Percentiles rank a stretch among this genome's conserved stretches.
phyloP scores from a whole-genome alignment of 139 green algal genomes.

The Chlamydomonas incerta region DNA sequence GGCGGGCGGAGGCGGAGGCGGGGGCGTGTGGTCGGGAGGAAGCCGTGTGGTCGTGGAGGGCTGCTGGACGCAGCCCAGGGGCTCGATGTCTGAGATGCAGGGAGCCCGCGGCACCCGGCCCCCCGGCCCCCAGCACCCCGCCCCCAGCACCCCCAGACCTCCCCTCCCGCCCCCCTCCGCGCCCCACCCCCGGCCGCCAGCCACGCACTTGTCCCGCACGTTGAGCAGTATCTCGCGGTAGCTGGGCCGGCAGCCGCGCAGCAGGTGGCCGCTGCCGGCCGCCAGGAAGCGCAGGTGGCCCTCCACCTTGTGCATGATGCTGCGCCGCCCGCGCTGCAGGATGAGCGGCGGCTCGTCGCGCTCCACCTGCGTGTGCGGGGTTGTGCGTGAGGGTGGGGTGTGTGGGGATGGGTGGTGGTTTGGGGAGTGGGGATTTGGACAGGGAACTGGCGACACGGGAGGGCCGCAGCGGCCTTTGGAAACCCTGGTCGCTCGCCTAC shows the following conservation, averaged over 20 bases:
- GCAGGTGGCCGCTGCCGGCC: slow-evolving; percentile 66
- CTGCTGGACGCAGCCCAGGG: too few relatives aligned
- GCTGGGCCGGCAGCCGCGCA: slow-evolving; percentile 71
- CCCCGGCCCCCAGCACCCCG: too few relatives aligned
- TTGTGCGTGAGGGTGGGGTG: not conserved
- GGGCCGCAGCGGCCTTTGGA: too few relatives aligned
- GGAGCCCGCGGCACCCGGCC: too few relatives aligned
- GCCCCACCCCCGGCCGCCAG: too few relatives aligned
- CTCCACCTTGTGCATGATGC: slow-evolving; percentile 76
- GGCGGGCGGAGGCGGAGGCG: not conserved
- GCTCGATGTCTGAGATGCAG: too few relatives aligned
- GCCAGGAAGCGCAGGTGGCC: slow-evolving; percentile 84
- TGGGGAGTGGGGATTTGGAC: not conserved
- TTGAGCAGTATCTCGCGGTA: slow-evolving; percentile 81
- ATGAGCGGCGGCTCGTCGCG: slow-evolving; percentile 58
- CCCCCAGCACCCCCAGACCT: too few relatives aligned
- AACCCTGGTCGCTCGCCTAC: too few relatives aligned
- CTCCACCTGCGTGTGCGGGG: slow-evolving; percentile 35
- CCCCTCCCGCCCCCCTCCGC: too few relatives aligned
- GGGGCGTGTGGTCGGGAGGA: too few relatives aligned
- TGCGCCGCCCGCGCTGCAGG: slow-evolving; percentile 49
- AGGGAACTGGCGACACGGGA: too few relatives aligned
- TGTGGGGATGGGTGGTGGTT: not conserved
- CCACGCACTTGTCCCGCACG: slow-evolving; percentile 71
- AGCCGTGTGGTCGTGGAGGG: too few relatives aligned